phyloP scores from a whole-genome alignment of 345 rosid species.

The Pugionium cornutum region DNA sequence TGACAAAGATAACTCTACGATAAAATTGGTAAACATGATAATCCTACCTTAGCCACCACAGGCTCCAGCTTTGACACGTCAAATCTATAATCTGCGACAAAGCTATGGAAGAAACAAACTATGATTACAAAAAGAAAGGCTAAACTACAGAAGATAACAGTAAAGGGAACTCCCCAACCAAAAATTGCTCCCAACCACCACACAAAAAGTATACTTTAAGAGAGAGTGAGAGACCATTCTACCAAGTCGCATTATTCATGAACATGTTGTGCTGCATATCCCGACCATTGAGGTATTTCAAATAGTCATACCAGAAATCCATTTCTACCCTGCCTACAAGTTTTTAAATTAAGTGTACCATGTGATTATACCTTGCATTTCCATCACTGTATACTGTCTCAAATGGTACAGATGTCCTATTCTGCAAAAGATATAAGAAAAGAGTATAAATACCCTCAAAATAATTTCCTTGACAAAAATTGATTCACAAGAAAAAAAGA shows the following conservation, averaged over 20 bases:
- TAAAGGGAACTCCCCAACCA: background rate
- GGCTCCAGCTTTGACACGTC: slow-evolving; percentile 92
- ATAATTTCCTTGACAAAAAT: background rate
- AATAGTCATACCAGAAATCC: background rate
- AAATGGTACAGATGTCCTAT: slow-evolving; percentile 75
- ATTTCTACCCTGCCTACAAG: background rate
- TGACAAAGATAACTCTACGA: background rate
- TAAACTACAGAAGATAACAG: slow-evolving; percentile 7
- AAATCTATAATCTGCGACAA: slow-evolving; percentile 78
- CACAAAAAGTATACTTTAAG: background rate
- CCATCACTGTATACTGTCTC: slow-evolving; percentile 93
- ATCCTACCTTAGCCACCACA: slow-evolving; percentile 87
- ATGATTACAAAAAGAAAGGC: slow-evolving; percentile 24
- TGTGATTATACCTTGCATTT: slow-evolving; percentile 62
- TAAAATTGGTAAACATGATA: background rate
- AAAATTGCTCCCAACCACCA: background rate
- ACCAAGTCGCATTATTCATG: slow-evolving; percentile 2
- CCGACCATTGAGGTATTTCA: background rate
- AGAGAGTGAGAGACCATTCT: background rate
- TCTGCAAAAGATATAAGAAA: slow-evolving; percentile 49
- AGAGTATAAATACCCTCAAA: background rate
- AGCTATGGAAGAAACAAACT: slow-evolving; percentile 48
- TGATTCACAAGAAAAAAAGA: slow-evolving; percentile 3
- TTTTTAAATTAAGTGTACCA: slow-evolving; percentile 9
- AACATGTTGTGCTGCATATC: background rate